Base-by-base conservation (phyloP, 2,329 filamentous ascomycete genomes). In the Exophiala sp. region DNA sequence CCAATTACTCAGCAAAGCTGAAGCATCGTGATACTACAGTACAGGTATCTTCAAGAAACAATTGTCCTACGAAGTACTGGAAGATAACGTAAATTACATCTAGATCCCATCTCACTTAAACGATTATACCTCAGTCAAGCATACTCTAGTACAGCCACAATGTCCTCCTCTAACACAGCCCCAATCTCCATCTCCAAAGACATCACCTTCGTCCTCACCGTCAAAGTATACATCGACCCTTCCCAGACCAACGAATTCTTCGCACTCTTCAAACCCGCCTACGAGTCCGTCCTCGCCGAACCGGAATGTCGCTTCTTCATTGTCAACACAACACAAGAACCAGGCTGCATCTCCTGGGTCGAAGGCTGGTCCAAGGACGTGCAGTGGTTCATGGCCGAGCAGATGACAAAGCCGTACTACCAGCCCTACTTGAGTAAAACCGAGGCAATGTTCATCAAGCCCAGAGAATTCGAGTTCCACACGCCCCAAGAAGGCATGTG, bases 261-360 rank as follows among this genome's bases (percentile, higher is more conserved):
- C 46, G 59, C 64, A 40, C 60, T 64, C 11, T 70, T 74, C 51
- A 71, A 72, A 29, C 65, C 68, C 1, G 65, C 66, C 21, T 76
- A 74, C 53, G 69, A 75, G 38, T 60, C 60, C n/a, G 70, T 76
- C 5, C 62, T 67, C 6, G 69, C 66, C 2, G 75, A 78, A 62
- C 70, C 73, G 1, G 72, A 76, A 50, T 73, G 70, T 57, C 65
- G 68, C 1, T 77, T 73, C 63, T 77, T 78, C 59, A 69, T 77
- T 58, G 62, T 76, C 20, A 75, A 71, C 39, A 21, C 21, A 9
- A 20, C 41, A 3, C 5, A 20, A 7, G n/a, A 20, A n/a, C 66
- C 66, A 53, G 63, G 62, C 52, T 66, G 65, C 29, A 52, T 75
- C 7, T 66, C 63, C 4, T 75, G 70, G 70, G 67, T 74, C 18